Conservation (phyloP, 2,329 filamentous ascomycete species). For the Aspergillus puulaauensis region DNA sequence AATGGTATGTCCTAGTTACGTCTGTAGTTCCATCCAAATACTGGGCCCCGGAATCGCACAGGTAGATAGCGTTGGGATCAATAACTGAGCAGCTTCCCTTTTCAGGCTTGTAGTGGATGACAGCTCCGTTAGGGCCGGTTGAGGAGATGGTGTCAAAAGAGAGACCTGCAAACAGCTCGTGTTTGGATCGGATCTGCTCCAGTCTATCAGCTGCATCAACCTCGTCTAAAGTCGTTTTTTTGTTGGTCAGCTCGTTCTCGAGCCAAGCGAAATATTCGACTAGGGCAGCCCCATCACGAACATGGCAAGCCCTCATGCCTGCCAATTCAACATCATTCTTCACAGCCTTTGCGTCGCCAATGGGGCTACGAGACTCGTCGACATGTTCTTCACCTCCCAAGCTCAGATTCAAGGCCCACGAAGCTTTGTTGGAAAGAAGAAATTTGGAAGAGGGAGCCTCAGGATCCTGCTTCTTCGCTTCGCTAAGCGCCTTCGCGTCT, state of each 20-base stretch:
- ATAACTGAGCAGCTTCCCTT: constrained; percentile 77
- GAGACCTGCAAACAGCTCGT: constrained; percentile 78
- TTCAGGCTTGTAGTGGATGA: constrained; percentile 95
- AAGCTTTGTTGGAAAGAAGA: constrained; percentile 81
- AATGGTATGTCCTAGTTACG: constrained; percentile 90
- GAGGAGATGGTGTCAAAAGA: constrained; percentile 97
- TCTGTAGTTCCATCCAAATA: constrained; percentile 95
- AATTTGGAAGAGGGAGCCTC: constrained; percentile 61
- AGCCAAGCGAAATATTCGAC: constrained; percentile 96
- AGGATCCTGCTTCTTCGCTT: constrained; percentile 39
- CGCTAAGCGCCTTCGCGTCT: constrained; percentile 68
- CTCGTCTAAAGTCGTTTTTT: constrained; percentile 76
- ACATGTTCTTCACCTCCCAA: constrained; percentile 83
- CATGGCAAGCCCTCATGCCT: constrained; percentile 91
- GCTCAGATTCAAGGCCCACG: constrained; percentile 86
- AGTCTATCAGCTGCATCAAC: constrained; percentile 90
- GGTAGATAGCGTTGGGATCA: constrained; percentile 81
- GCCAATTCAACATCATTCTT: constrained; percentile 89
- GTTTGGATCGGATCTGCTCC: constrained; percentile 60
- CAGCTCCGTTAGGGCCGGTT: constrained; percentile 84
- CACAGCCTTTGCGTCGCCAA: constrained; percentile 87
- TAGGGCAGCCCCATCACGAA: constrained; percentile 87
- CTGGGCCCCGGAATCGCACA: constrained; percentile 97
- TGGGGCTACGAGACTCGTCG: constrained; percentile 81
- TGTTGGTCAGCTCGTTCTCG: constrained; percentile 77